Base-by-base conservation (phyloP, 2,329 filamentous ascomycete species). In the Ilyonectria sp. region DNA sequence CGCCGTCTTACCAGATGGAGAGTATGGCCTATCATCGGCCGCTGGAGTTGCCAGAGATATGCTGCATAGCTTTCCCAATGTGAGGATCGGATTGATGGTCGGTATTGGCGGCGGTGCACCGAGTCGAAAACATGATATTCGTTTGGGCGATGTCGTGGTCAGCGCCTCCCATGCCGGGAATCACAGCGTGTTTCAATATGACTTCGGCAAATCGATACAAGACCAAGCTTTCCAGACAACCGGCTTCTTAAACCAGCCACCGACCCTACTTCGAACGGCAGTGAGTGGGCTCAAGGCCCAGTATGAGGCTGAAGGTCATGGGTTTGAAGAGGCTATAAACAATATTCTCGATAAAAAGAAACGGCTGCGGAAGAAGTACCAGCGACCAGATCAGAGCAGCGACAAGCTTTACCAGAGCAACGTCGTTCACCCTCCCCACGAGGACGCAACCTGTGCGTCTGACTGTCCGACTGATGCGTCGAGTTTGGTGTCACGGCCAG, bases 271-370 rank as follows among this genome's bases (percentile, higher is more conserved):
- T 0, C 60, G 57, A 6, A 33, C 58, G 1, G 69, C 69, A 0
- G 43, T 71, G 1, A 47, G 17, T 3, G 50, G 40, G 1, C 60
- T 74, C 4, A 50, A 59, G 40, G 60, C 29, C 6, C 11, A 15
- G 9, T 66, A 68, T 15, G 52, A 67, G n/a, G 11, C n/a, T 2
- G n/a, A 69, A 0, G 68, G 71, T 0, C 62, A 74, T 21, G 44
- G 65, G 6, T 58, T 75, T 2, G 13, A 67, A 1, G 40, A 15
- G 8, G 5, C 37, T 0, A 58, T 73, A 6, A 29, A 44, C 2
- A 2, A 3, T 0, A 31, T 57, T 10, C 13, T 74, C 8, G 13
- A 29, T 13, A 46, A 53, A 2, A 46, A 35, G 19, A 63, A 64
- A 1, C 44, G 61, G 19, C 60, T 74, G 21, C 46, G 44, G 8